A percentile compares a stretch with the other conserved stretches of the same genome.
phyloP scores from a whole-genome alignment of 1,284 basidiomycete species.

The Cutaneotrichosporon sp. region DNA sequence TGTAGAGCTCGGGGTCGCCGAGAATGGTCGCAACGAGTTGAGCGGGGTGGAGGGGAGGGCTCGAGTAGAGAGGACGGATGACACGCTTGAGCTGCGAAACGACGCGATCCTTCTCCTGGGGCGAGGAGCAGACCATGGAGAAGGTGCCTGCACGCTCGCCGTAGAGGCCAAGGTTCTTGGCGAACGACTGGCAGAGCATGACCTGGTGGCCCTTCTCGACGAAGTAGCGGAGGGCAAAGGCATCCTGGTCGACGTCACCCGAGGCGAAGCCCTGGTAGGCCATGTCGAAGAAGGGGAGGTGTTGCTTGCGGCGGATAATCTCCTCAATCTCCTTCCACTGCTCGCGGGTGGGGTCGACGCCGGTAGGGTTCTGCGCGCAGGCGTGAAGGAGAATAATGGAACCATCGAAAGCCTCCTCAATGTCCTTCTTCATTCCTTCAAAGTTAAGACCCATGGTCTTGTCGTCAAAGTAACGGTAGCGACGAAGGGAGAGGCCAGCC shows the following conservation, averaged over 20 bases:
- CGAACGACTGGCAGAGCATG: conserved; percentile 88
- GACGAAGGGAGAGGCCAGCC: conserved; percentile 87
- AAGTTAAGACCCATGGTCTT: conserved; percentile 92
- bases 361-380: conserved; percentile 80
- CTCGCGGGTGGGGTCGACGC: conserved; percentile 86
- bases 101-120: conserved; percentile 81
- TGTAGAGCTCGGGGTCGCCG: conserved; percentile 68
- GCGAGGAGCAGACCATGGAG: conserved; percentile 67
- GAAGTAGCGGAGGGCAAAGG: conserved; percentile 92
- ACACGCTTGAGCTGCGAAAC: conserved; percentile 94
- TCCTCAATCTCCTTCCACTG: conserved; percentile 93
- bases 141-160: conserved; percentile 96
- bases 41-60: conserved; percentile 85
- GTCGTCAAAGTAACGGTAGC: conserved; percentile 78
- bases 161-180: conserved; percentile 99
- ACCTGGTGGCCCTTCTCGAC: conserved; percentile 81
- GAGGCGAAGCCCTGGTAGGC: conserved; percentile 96
- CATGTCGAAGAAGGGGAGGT: conserved; percentile 60
- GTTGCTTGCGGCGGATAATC: conserved; percentile 62
- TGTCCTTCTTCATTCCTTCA: conserved; percentile 79
- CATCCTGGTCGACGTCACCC: conserved; percentile 80
- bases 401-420: conserved; percentile 56
- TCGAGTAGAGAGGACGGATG: conserved; percentile 97
- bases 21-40: conserved; percentile 82
- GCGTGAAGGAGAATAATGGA: conserved; percentile 42